Evolutionary conservation across 306 rosid species (phyloP), one percentile per base, ranked within the genome.

Genomic region (Hylodesmum podocarpum): DNA sequence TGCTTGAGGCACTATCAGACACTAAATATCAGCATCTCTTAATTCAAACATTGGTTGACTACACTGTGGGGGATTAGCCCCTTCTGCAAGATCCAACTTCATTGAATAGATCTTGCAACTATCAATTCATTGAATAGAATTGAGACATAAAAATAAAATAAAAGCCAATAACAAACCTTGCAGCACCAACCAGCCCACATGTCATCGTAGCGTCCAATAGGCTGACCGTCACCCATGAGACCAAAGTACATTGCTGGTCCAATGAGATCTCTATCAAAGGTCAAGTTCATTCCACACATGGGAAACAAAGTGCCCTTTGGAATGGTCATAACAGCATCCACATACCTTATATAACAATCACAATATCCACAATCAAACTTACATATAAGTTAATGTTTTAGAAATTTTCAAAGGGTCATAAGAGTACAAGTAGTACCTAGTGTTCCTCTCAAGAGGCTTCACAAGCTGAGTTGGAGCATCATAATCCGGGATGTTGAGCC

Each of bases 161-260:
- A 87, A 37, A 31, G 39, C 39, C 29, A 41, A 62, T 31, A 34
- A 44, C 15, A 29, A 3, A 84, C 88, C 96, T 93, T 90, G 84
- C 78, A 66, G 73, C 97, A 93, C 97, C 97, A 93, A 33, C 97
- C 97, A 50, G 97, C 97, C 96, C 97, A 93, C 97, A 93, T 93
- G 75, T 93, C 97, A 3, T 93, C 97, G 25, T 93, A 93, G 57
- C 97, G 94, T 27, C 97, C 97, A 21, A 93, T 93, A 49, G 97
- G 97, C 75, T 93, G 97, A 29, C 97, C 97, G 50, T 90, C 97
- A 14, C 97, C 97, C 96, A 93, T 93, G 82, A 93, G 97, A 49
- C 97, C 97, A 25, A 93, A 93, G 91, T 93, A 93, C 97, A 93
- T 93, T 55, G 97, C 97, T 44, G 96, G 88, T 75, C 97, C 97